phyloP scores from a whole-genome alignment of 441 rosid genomes.

The Viola pubescens region DNA sequence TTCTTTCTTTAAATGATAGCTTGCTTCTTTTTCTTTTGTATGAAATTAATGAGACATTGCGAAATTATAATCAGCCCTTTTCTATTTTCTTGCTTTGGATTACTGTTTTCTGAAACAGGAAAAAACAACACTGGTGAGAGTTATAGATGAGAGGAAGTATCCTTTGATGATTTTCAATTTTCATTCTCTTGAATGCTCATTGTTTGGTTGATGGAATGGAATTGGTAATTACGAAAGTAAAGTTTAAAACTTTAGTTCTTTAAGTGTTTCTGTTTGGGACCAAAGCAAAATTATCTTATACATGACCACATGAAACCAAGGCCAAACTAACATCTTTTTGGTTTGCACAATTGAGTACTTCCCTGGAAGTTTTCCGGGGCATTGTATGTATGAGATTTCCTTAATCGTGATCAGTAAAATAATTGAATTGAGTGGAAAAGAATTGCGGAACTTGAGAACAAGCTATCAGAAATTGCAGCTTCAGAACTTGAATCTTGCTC shows the following conservation, averaged over 20 bases:
- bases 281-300: no score
- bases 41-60: background rate
- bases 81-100: background rate
- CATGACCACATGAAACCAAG: no score
- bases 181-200: background rate
- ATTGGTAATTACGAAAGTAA: background rate
- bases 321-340: background rate
- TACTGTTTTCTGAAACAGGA: conserved; percentile 38
- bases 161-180: conserved; percentile 21
- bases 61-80: background rate
- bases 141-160: conserved; percentile 71
- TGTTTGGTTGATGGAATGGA: no score
- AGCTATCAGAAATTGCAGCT: conserved; percentile 47
- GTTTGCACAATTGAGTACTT: background rate
- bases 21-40: background rate
- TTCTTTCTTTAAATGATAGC: conserved; percentile 1
- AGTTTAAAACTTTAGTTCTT: background rate
- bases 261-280: background rate
- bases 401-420: conserved; percentile 42
- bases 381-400: conserved; percentile 12
- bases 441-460: conserved; percentile 38
- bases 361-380: background rate
- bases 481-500: conserved; percentile 63
- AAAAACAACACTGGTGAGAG: conserved; percentile 46
- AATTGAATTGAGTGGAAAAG: conserved; percentile 40